Evolutionary conservation across 345 rosid species (phyloP).

Genomic region (Citropsis articulata): DNA sequence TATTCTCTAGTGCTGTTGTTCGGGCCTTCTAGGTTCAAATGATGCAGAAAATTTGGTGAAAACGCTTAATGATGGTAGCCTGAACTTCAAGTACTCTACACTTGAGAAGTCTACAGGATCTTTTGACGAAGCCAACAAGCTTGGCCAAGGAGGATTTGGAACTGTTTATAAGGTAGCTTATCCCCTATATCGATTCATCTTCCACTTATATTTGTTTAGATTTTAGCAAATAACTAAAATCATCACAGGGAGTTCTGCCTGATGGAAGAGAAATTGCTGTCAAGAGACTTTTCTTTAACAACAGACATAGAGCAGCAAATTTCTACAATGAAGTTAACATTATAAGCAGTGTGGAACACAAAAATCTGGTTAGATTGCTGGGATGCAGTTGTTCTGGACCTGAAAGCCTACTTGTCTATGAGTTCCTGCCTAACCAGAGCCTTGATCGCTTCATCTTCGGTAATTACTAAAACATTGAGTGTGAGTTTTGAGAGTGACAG

Average conservation of each 20-base stretch:
- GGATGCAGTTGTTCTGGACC: conserved; percentile 96
- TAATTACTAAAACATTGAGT: conserved; percentile 12
- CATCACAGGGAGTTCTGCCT: conserved; percentile 64
- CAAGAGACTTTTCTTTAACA: conserved; percentile 87
- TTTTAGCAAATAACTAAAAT: not conserved
- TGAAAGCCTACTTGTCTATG: conserved; percentile 93
- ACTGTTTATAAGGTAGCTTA: conserved; percentile 73
- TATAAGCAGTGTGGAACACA: conserved; percentile 83
- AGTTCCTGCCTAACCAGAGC: conserved; percentile 77
- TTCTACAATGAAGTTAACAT: conserved; percentile 94
- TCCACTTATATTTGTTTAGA: not conserved
- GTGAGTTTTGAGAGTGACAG: not conserved
- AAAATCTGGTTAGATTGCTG: conserved; percentile 80
- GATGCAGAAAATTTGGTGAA: conserved; percentile 65
- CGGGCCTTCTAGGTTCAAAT: conserved; percentile 50
- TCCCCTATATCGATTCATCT: not conserved
- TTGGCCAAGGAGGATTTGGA: conserved; percentile 97
- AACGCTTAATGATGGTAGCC: conserved; percentile 70
- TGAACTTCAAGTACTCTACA: conserved; percentile 88
- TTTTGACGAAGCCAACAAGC: conserved; percentile 65
- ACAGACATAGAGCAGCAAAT: conserved; percentile 83
- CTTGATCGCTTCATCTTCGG: conserved; percentile 84
- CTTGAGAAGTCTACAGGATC: conserved; percentile 86
- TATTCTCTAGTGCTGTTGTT: not conserved
- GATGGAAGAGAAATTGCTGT: conserved; percentile 96